Percentiles rank a stretch among this genome's conserved stretches.
phyloP scores from a whole-genome alignment of 73 alveolate species.

The Tetrahymena elliotti region DNA sequence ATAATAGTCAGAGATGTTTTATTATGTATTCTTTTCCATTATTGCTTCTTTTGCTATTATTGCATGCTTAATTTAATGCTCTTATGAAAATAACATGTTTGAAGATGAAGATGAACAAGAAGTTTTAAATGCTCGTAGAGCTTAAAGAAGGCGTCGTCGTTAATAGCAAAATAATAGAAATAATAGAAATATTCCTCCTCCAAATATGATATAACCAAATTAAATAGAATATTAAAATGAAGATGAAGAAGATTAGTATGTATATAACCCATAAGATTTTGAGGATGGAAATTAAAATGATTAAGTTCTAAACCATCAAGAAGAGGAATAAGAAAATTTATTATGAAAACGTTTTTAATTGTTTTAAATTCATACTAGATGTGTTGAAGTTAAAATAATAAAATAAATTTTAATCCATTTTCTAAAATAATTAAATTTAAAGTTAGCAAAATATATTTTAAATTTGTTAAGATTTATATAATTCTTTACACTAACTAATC shows the following conservation, averaged over 20 bases:
- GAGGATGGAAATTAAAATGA: not conserved
- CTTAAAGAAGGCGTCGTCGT: not conserved
- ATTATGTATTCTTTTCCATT: not conserved
- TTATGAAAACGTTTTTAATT: too few relatives aligned
- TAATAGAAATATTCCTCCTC: not conserved
- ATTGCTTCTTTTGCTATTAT: not conserved
- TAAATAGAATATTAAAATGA: not conserved
- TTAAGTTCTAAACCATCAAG: not conserved
- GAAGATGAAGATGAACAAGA: not conserved
- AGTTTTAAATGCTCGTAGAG: not conserved
- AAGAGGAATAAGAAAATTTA: not conserved
- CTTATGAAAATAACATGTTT: not conserved
- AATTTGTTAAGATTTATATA: too few relatives aligned
- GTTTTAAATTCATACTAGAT: too few relatives aligned
- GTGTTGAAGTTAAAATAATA: too few relatives aligned
- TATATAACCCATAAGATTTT: not conserved
- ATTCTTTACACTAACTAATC: too few relatives aligned
- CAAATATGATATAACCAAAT: not conserved
- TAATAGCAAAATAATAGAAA: not conserved
- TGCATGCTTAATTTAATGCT: not conserved
- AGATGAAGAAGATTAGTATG: not conserved
- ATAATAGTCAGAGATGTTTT: not conserved
- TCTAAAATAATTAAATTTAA: too few relatives aligned
- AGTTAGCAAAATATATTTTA: too few relatives aligned
- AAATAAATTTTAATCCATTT: too few relatives aligned